Evolutionary conservation across 331 rosid genomes (phyloP).

Genomic region (Quercus tomentella): DNA sequence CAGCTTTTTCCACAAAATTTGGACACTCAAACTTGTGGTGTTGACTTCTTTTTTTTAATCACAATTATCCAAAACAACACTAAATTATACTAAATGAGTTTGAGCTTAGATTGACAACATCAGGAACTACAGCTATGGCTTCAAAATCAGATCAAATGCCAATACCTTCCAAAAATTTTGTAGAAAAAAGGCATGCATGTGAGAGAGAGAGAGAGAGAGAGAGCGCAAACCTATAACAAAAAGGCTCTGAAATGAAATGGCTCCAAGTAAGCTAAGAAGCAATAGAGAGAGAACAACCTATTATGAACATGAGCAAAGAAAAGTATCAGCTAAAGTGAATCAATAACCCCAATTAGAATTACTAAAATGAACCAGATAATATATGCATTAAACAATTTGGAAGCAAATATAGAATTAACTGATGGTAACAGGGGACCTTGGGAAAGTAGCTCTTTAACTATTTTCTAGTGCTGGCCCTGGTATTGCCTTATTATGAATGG

Average conservation of each 20-base stretch:
- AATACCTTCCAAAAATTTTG: not conserved
- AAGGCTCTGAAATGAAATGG: slow-evolving; percentile 56
- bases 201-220: slow-evolving; percentile 11
- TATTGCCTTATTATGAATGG: not conserved
- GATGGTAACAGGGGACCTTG: not conserved
- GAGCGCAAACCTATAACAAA: slow-evolving; percentile 65
- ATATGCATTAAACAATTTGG: not conserved
- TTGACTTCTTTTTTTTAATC: too few relatives aligned
- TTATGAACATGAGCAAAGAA: slow-evolving; percentile 18
- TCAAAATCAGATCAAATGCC: not conserved
- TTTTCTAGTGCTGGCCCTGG: not conserved
- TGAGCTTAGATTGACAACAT: not conserved
- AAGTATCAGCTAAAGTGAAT: slow-evolving; percentile 16
- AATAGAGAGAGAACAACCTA: slow-evolving; percentile 66
- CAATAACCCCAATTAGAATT: not conserved
- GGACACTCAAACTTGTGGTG: not conserved
- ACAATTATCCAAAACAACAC: not conserved
- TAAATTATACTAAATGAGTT: not conserved
- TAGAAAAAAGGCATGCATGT: not conserved
- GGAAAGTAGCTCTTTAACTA: not conserved
- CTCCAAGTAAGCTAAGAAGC: slow-evolving; percentile 71
- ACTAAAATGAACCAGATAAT: not conserved
- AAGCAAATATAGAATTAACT: not conserved
- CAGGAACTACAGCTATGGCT: not conserved
- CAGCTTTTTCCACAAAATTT: not conserved